Evolutionary conservation across 2,329 filamentous ascomycete species (phyloP).

Genomic region (Teratosphaeria zuluensis): DNA sequence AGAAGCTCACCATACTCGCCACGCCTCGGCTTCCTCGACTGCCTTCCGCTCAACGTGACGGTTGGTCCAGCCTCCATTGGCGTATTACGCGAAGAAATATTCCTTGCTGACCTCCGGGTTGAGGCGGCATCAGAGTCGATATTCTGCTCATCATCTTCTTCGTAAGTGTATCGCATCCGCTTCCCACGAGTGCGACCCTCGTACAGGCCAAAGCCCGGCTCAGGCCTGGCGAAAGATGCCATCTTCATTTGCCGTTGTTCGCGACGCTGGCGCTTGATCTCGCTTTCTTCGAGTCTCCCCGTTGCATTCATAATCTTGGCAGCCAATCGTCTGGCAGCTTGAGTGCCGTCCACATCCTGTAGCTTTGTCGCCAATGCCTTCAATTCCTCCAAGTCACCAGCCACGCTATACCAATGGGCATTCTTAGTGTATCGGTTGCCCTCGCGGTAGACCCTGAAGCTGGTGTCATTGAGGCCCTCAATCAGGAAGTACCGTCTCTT

Average conservation of each 20-base stretch:
- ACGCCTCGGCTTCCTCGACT: constrained; percentile 58
- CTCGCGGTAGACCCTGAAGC: constrained; percentile 89
- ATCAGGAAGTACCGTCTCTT: constrained; percentile 90
- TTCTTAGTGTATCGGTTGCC: constrained; percentile 69
- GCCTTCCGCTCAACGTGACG: constrained; percentile 72
- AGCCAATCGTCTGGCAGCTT: constrained; percentile 67
- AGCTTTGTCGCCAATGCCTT: constrained; percentile 66
- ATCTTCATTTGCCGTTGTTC: constrained; percentile 84
- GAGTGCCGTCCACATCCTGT: constrained; percentile 64
- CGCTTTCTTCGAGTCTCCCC: constrained; percentile 83
- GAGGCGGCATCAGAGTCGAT: constrained; percentile 61
- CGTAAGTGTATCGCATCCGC: constrained; percentile 92
- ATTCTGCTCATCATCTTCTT: constrained; percentile 63
- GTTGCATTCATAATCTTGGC: constrained; percentile 70
- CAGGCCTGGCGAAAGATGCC: constrained; percentile 76
- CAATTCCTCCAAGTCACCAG: constrained; percentile 81
- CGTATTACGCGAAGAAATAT: constrained; percentile 52
- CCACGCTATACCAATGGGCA: constrained; percentile 81
- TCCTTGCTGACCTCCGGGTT: constrained; percentile 53
- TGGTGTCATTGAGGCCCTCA: constrained; percentile 87
- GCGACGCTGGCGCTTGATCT: constrained; percentile 90
- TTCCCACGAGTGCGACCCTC: constrained; percentile 94
- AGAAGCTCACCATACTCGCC: constrained; percentile 56
- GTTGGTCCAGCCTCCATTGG: constrained; percentile 60
- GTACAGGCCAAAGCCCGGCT: constrained; percentile 84